These are phyloP conservation scores for Plantago elongata DNA, from an alignment of 257 asterid species.

Conservation along the genomic window DNA sequence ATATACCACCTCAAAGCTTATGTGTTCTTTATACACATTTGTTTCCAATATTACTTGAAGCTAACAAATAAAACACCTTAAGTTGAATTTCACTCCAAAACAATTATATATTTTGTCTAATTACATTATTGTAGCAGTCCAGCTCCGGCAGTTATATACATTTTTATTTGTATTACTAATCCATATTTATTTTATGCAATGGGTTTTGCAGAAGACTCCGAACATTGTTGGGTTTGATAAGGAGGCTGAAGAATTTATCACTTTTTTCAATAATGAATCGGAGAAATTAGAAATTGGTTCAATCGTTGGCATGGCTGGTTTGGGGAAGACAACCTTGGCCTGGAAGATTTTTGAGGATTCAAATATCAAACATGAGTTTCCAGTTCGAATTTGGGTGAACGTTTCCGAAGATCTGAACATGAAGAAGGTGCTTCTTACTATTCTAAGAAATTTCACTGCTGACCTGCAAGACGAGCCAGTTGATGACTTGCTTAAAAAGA, in stretches of 20 bases:
- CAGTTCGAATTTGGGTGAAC: constrained; percentile 6
- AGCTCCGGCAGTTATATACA: neutral
- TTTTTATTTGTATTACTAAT: neutral
- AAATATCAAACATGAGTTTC: neutral
- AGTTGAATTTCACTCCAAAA: too few species aligned
- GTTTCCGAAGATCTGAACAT: neutral
- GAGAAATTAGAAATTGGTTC: neutral
- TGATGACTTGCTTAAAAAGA: neutral
- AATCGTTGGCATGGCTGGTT: constrained; percentile 10
- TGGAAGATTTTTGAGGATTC: constrained; percentile 1
- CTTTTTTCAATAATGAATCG: neutral
- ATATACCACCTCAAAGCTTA: too few species aligned
- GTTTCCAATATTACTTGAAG: too few species aligned
- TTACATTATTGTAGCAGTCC: neutral
- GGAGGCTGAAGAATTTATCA: neutral
- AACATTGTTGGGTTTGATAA: constrained; percentile 1
- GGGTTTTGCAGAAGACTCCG: constrained; percentile 3
- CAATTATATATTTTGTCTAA: too few species aligned
- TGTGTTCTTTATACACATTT: too few species aligned
- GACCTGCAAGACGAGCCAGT: neutral
- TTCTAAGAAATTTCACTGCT: neutral
- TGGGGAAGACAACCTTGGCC: constrained; percentile 4
- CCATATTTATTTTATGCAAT: neutral
- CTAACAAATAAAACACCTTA: too few species aligned
- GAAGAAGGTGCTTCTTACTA: neutral